These are phyloP conservation scores for Aspergillus persii DNA, from an alignment of 2,329 filamentous ascomycete species.

Conservation along the genomic window DNA sequence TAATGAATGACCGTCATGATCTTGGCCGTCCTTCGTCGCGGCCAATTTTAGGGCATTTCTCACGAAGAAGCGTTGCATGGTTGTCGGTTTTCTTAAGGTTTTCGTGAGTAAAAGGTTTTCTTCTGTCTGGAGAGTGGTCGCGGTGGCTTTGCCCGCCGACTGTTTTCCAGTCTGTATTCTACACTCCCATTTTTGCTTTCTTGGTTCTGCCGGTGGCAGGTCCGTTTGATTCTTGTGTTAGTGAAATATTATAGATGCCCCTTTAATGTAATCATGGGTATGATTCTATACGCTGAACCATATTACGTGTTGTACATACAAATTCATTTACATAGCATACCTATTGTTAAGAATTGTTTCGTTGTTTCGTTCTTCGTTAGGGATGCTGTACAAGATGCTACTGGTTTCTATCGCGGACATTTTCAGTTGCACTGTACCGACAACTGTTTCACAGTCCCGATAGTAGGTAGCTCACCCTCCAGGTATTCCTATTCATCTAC, in stretches of 20 bases:
- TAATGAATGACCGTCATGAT: constrained; percentile 31
- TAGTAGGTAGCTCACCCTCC: too few relatives aligned
- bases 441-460: too few relatives aligned
- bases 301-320: not conserved
- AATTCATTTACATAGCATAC: not conserved
- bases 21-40: constrained; percentile 23
- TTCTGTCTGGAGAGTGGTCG: constrained; percentile 9
- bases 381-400: too few relatives aligned
- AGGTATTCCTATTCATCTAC: too few relatives aligned
- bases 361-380: too few relatives aligned
- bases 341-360: too few relatives aligned
- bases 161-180: constrained; percentile 22
- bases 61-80: constrained; percentile 15
- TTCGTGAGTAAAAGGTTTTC: constrained; percentile 15
- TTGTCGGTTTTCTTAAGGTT: constrained; percentile 13
- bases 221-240: constrained; percentile 5
- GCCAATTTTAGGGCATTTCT: constrained; percentile 23
- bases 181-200: constrained; percentile 12
- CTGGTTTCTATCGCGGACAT: too few relatives aligned
- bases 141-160: not conserved
- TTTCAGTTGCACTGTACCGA: too few relatives aligned
- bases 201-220: constrained; percentile 15
- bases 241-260: constrained; percentile 19
- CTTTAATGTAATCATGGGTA: constrained; percentile 20
- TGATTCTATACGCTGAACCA: constrained; percentile 6